These are phyloP conservation scores for Kodamaea sp. DNA, from an alignment of 1,139 yeast species.

Conservation along the genomic window DNA sequence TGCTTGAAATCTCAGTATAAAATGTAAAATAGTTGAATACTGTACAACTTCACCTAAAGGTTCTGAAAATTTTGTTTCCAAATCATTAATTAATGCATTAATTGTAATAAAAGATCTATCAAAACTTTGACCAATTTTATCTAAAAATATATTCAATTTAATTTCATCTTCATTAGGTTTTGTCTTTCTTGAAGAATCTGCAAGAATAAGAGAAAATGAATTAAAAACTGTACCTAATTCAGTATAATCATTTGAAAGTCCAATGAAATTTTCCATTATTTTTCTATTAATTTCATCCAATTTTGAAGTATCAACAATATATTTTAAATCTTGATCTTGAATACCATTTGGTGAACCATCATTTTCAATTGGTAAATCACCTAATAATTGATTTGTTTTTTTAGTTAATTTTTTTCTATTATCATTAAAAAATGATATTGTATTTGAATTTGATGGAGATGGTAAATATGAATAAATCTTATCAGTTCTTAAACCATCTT, in stretches of 20 bases:
- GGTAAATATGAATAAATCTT: slow-evolving; percentile 65
- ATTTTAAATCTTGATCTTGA: slow-evolving; percentile 6
- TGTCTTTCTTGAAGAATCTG: slow-evolving; percentile 28
- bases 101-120: slow-evolving; percentile 69
- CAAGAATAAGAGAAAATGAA: slow-evolving; percentile 66
- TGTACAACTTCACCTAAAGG: slow-evolving; percentile 83
- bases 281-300: slow-evolving; percentile 67
- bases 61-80: slow-evolving; percentile 75
- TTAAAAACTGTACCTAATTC: slow-evolving; percentile 72
- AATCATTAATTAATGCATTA: slow-evolving; percentile 61
- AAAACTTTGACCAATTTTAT: slow-evolving; percentile 75
- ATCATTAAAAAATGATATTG: slow-evolving; percentile 36
- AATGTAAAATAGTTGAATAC: slow-evolving; percentile 63
- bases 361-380: slow-evolving; percentile 4
- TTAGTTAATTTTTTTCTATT: slow-evolving; percentile 28
- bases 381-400: slow-evolving; percentile 25
- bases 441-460: slow-evolving; percentile 43
- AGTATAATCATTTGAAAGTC: slow-evolving; percentile 62
- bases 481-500: slow-evolving; percentile 51
- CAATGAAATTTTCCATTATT: slow-evolving; percentile 58
- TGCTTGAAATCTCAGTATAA: slow-evolving; percentile 64
- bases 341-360: slow-evolving; percentile 1
- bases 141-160: slow-evolving; percentile 44
- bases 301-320: slow-evolving; percentile 35
- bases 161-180: slow-evolving; percentile 24